Evolutionary conservation across 1,284 basidiomycete species (phyloP).

Genomic region (Testicularia cyperi): DNA sequence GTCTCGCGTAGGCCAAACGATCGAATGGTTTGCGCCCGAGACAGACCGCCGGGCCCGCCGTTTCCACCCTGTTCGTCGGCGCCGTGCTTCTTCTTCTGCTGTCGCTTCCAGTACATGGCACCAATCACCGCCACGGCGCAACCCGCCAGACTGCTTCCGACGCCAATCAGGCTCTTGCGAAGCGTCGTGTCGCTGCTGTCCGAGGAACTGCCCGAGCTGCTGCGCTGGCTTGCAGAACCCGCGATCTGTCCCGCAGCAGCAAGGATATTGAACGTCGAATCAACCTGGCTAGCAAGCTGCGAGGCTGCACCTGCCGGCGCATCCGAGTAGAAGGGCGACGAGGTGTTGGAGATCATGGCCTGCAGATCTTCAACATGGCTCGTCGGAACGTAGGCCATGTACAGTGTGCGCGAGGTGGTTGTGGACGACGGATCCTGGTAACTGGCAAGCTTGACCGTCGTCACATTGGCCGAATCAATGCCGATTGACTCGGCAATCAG

Average conservation of each 20-base stretch:
- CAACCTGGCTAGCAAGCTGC: slow-evolving; percentile 49
- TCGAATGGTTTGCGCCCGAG: slow-evolving; percentile 30
- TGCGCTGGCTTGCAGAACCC: slow-evolving; percentile 2
- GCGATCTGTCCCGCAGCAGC: slow-evolving; percentile 17
- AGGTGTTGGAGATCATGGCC: slow-evolving; percentile 26
- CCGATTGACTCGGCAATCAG: slow-evolving; percentile 37
- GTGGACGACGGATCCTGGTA: slow-evolving; percentile 18
- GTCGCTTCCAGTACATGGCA: slow-evolving; percentile 26
- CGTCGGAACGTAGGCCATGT: slow-evolving; percentile 49
- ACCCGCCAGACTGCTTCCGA: slow-evolving; percentile 41
- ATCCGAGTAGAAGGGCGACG: slow-evolving; percentile 46
- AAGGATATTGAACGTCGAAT: slow-evolving; percentile 44
- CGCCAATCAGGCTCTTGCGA: slow-evolving; percentile 47
- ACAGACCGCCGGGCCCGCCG: slow-evolving; percentile 13
- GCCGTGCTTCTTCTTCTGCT: slow-evolving; percentile 15
- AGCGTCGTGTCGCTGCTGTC: slow-evolving; percentile 14
- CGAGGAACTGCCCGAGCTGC: slow-evolving; percentile 1
- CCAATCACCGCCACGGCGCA: slow-evolving; percentile 27
- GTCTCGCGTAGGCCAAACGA: slow-evolving; percentile 48
- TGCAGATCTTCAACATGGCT: slow-evolving; percentile 23
- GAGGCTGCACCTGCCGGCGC: slow-evolving; percentile 34
- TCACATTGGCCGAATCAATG: slow-evolving; percentile 23
- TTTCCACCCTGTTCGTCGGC: slow-evolving; percentile 4
- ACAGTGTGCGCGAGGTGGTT: slow-evolving; percentile 36
- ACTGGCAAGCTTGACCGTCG: slow-evolving; percentile 41